A percentile compares a stretch with the other conserved stretches of the same genome.
Conservation (phyloP, 2,329 filamentous ascomycete species). For the Cladosporium sp. region DNA sequence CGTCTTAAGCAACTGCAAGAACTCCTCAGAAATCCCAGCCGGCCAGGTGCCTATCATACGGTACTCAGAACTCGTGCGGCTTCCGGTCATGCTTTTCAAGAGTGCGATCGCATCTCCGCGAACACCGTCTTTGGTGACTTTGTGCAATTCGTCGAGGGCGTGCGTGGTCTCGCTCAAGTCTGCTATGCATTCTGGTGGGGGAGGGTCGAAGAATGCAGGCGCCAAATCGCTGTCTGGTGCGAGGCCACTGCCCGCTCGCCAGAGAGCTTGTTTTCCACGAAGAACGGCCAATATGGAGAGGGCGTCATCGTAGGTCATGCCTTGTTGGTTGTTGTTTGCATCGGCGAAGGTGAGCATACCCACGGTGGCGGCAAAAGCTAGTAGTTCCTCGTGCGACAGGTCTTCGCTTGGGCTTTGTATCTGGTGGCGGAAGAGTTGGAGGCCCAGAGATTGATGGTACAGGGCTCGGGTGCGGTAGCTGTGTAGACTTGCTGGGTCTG, state of each 20-base stretch:
- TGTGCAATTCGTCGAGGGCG: neutral
- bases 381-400: neutral
- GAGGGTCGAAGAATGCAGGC: slow-evolving; percentile 7
- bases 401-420: neutral
- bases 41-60: slow-evolving; percentile 7
- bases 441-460: slow-evolving; percentile 25
- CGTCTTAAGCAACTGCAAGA: neutral
- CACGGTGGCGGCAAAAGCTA: neutral
- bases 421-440: slow-evolving; percentile 22
- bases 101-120: neutral
- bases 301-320: neutral
- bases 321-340: neutral
- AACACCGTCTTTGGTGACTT: neutral
- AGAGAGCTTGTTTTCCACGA: slow-evolving; percentile 9
- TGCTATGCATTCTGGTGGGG: neutral
- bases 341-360: slow-evolving; percentile 12
- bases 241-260: slow-evolving; percentile 2
- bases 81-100: neutral
- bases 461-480: slow-evolving; percentile 24
- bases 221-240: neutral
- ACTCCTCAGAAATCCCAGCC: slow-evolving; percentile 2
- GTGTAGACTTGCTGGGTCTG: slow-evolving; percentile 12
- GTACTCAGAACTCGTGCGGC: neutral
- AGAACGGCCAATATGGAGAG: neutral
- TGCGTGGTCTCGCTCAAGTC: neutral